phyloP scores from a whole-genome alignment of 2,329 filamentous ascomycete genomes.

The Ceratocystis eucalypticola region DNA sequence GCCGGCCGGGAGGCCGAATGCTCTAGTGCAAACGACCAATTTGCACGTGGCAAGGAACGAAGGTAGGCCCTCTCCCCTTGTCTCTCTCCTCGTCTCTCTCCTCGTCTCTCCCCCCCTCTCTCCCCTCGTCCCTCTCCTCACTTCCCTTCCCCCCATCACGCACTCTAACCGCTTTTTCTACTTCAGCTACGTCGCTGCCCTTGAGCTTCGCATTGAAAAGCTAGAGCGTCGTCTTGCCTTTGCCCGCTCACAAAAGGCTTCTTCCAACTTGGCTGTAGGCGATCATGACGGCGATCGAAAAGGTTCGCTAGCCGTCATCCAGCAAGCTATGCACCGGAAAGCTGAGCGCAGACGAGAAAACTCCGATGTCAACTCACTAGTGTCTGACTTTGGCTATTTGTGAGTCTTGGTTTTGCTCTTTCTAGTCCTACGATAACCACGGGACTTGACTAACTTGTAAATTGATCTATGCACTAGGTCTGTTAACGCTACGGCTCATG shows the following conservation, averaged over 20 bases:
- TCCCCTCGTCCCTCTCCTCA: neutral
- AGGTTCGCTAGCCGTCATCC: conserved; percentile 48
- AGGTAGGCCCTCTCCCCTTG: conserved; percentile 39
- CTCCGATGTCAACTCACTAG: conserved; percentile 77
- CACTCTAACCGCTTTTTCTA: conserved; percentile 2
- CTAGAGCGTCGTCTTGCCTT: conserved; percentile 65
- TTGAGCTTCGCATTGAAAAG: conserved; percentile 84
- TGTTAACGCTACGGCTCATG: conserved; percentile 84
- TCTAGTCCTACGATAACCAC: neutral
- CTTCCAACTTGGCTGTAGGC: conserved; percentile 40
- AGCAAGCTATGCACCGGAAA: conserved; percentile 50
- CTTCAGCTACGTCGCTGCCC: conserved; percentile 74
- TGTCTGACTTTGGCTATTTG: conserved; percentile 88
- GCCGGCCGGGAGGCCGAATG: conserved; percentile 76
- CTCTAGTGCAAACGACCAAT: conserved; percentile 89
- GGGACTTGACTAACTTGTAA: neutral
- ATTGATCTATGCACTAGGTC: conserved; percentile 40
- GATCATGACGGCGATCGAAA: conserved; percentile 39
- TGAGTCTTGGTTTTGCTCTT: conserved; percentile 32
- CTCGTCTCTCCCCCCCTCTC: too few relatives aligned
- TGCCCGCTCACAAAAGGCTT: conserved; percentile 56
- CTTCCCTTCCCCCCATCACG: neutral
- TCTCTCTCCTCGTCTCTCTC: neutral
- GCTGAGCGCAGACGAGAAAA: conserved; percentile 56
- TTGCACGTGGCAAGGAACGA: conserved; percentile 85